A percentile compares a stretch with the other conserved stretches of the same genome.
Conservation (phyloP, 257 asterid genomes). For the Solanum acaule region DNA sequence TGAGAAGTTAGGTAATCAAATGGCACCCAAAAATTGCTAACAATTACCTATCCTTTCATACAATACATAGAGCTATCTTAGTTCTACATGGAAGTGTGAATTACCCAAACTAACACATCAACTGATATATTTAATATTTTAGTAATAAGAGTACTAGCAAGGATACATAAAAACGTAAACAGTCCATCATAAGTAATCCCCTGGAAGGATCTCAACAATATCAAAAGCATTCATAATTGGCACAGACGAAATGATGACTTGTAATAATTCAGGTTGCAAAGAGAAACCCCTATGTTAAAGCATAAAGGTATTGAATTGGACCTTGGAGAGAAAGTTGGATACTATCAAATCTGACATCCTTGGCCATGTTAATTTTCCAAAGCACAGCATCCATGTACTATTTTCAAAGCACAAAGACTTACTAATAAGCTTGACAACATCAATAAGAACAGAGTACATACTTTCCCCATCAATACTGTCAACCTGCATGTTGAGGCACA, state of each 20-base stretch:
- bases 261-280: background rate
- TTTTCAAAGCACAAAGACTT: conserved; percentile 53
- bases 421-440: conserved; percentile 42
- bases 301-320: conserved; percentile 8
- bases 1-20: background rate
- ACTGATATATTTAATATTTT: background rate
- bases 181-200: background rate
- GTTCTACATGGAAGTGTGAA: background rate
- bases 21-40: background rate
- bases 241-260: background rate
- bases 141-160: background rate
- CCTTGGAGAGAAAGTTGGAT: conserved; percentile 84
- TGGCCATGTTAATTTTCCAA: conserved; percentile 96
- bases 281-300: background rate
- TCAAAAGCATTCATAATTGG: background rate
- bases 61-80: background rate
- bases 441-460: conserved; percentile 53
- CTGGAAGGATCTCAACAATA: background rate
- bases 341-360: conserved; percentile 84
- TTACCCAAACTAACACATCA: background rate
- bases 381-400: conserved; percentile 63
- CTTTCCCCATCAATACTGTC: conserved; percentile 50
- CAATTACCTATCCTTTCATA: background rate
- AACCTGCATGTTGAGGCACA: conserved; percentile 30
- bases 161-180: background rate